These are phyloP conservation scores for Umbellularia californica DNA, from an alignment of 164 flowering plant species.

Conservation along the genomic window DNA sequence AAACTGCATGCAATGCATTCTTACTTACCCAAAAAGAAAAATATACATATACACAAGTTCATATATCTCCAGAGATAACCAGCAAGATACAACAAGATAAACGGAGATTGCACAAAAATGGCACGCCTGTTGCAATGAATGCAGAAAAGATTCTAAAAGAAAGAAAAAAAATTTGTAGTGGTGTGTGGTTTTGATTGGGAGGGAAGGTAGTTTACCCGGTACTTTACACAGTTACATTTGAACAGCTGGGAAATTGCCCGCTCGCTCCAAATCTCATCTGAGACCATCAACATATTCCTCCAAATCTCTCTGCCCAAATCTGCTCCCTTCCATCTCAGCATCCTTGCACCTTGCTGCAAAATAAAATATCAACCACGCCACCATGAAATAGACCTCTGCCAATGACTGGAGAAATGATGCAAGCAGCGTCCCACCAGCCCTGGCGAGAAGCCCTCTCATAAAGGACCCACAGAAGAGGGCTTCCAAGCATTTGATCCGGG, in stretches of 20 bases:
- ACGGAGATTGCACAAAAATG: conserved; percentile 21
- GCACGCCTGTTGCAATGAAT: conserved; percentile 6
- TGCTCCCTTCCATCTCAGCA: conserved; percentile 53
- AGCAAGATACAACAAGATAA: conserved; percentile 40
- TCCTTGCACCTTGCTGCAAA: conserved; percentile 67
- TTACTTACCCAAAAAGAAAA: background rate
- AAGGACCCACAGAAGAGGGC: conserved; percentile 57
- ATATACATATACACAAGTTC: conserved; percentile 5
- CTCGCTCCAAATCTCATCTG: conserved; percentile 40
- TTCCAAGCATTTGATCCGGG: conserved; percentile 73
- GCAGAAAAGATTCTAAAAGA: conserved; percentile 19
- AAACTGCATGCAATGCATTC: conserved; percentile 1
- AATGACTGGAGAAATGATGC: conserved; percentile 56
- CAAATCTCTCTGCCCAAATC: conserved; percentile 72
- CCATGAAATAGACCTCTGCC: conserved; percentile 82
- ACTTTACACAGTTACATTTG: conserved; percentile 22
- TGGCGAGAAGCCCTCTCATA: conserved; percentile 46
- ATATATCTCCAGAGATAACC: conserved; percentile 13
- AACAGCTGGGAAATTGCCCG: conserved; percentile 11
- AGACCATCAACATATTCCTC: conserved; percentile 55
- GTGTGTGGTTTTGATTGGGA: conserved; percentile 5
- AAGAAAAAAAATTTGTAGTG: conserved; percentile 8
- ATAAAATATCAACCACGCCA: conserved; percentile 84
- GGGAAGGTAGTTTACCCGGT: conserved; percentile 23
- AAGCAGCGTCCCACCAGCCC: conserved; percentile 42